Conservation (phyloP, 108 stramenopile species). For the Skeletonema menzelii region DNA sequence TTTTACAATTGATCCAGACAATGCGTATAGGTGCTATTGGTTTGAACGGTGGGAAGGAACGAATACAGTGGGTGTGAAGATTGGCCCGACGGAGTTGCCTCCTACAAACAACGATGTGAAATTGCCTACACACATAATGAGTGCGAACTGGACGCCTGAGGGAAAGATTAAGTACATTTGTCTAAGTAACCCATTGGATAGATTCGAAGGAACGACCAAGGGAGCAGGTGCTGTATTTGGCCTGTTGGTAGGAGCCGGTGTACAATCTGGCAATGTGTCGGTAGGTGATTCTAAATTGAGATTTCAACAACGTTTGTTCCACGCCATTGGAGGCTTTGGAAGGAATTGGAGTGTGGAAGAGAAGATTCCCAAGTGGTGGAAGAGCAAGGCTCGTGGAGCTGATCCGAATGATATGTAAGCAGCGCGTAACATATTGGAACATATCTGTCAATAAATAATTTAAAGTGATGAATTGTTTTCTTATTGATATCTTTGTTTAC, state of each 20-base stretch:
- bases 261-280: slow-evolving; percentile 16
- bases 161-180: slow-evolving; percentile 40
- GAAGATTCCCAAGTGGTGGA: slow-evolving; percentile 69
- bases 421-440: no score
- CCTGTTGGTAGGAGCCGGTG: slow-evolving; percentile 28
- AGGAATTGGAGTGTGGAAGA: slow-evolving; percentile 44
- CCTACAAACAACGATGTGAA: slow-evolving; percentile 27
- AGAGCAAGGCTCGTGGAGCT: slow-evolving; percentile 48
- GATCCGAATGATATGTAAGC: slow-evolving; percentile 14
- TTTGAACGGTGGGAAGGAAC: slow-evolving; percentile 54
- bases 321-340: slow-evolving; percentile 32
- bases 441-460: no score
- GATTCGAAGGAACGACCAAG: slow-evolving; percentile 49
- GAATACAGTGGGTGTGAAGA: slow-evolving; percentile 24
- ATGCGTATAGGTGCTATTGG: slow-evolving; percentile 53
- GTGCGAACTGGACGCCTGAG: slow-evolving; percentile 41
- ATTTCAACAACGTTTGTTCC: slow-evolving; percentile 39
- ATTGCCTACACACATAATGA: slow-evolving; percentile 29
- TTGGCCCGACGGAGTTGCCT: slow-evolving; percentile 6
- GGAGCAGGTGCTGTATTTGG: slow-evolving; percentile 49
- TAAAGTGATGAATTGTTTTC: background rate
- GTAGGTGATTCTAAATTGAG: slow-evolving; percentile 38
- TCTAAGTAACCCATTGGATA: slow-evolving; percentile 35
- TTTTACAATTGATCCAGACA: slow-evolving; percentile 53
- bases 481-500: background rate